Percentiles rank a stretch among this genome's conserved stretches.
Conservation (phyloP, 768 basidiomycete species). For the Amanita exitialis region DNA sequence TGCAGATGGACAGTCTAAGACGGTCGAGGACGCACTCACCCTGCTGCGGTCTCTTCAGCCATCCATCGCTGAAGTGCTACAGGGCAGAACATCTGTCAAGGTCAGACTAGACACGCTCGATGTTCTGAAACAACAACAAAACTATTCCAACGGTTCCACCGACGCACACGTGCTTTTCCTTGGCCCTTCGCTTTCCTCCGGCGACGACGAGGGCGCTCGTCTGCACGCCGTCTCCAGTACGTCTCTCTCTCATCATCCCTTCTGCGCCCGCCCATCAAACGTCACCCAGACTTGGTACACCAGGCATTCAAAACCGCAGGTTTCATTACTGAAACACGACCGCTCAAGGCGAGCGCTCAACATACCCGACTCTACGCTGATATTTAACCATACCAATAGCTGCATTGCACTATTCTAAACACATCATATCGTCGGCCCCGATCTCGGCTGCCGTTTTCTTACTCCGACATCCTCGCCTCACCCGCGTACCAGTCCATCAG, state of each 20-base stretch:
- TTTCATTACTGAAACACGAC: conserved; percentile 35
- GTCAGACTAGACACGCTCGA: conserved; percentile 37
- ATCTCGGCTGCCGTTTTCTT: conserved; percentile 26
- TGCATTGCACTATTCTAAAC: conserved; percentile 44
- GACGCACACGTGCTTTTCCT: conserved; percentile 43
- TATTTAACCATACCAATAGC: conserved; percentile 12
- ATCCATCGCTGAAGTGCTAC: conserved; percentile 30
- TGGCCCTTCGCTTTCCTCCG: conserved; percentile 27
- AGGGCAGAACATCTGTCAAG: conserved; percentile 13
- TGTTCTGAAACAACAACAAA: conserved; percentile 25
- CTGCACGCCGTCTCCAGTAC: conserved; percentile 22
- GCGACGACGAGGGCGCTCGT: conserved; percentile 16
- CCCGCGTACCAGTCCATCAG: not conserved
- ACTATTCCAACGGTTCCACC: conserved; percentile 17
- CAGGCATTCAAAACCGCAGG: conserved; percentile 27
- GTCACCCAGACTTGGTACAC: conserved; percentile 29
- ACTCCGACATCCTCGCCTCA: conserved; percentile 23
- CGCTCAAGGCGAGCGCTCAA: conserved; percentile 32
- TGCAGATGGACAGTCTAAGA: conserved; percentile 14
- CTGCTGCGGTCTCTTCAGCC: conserved; percentile 33
- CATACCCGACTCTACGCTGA: not conserved
- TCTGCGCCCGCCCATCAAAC: not conserved
- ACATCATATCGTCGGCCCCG: conserved; percentile 31
- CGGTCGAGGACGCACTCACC: conserved; percentile 29
- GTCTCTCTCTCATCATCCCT: conserved; percentile 2